Evolutionary conservation across 768 basidiomycete genomes (phyloP).

Genomic region (Galerina sulciceps): DNA sequence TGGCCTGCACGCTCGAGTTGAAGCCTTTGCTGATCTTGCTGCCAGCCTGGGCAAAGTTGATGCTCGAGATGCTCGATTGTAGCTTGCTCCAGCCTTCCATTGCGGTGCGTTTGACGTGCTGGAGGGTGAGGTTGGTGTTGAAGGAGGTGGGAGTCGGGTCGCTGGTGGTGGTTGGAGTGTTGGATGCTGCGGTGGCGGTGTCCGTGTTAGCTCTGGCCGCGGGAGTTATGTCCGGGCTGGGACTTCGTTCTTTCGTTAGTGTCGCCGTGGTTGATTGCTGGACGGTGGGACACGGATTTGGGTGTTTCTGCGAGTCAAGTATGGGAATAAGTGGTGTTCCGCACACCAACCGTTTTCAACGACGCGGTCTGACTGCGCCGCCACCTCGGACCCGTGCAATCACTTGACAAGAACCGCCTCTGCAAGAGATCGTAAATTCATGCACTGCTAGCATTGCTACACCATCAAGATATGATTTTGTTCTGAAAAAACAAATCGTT

Average conservation of each 20-base stretch:
- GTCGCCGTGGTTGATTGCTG: background rate
- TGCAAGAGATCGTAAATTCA: too few species aligned
- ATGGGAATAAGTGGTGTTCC: too few species aligned
- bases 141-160: background rate
- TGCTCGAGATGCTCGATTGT: conserved; percentile 57
- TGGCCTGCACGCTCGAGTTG: conserved; percentile 83
- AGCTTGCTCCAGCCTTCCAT: conserved; percentile 76
- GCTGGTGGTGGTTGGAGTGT: background rate
- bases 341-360: too few species aligned
- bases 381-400: too few species aligned
- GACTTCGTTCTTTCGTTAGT: background rate
- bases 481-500: too few species aligned
- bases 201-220: background rate
- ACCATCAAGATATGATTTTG: too few species aligned
- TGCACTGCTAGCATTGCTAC: too few species aligned
- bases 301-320: too few species aligned
- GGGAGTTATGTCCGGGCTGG: background rate
- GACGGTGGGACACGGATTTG: too few species aligned
- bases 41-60: conserved; percentile 79
- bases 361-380: too few species aligned
- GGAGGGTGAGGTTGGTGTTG: conserved; percentile 7
- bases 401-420: too few species aligned
- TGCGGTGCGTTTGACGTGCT: conserved; percentile 22
- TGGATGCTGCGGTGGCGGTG: background rate
- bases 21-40: conserved; percentile 80